These are phyloP conservation scores for Centella asiatica DNA, from an alignment of 129 eudicot genomes.

Conservation along the genomic window DNA sequence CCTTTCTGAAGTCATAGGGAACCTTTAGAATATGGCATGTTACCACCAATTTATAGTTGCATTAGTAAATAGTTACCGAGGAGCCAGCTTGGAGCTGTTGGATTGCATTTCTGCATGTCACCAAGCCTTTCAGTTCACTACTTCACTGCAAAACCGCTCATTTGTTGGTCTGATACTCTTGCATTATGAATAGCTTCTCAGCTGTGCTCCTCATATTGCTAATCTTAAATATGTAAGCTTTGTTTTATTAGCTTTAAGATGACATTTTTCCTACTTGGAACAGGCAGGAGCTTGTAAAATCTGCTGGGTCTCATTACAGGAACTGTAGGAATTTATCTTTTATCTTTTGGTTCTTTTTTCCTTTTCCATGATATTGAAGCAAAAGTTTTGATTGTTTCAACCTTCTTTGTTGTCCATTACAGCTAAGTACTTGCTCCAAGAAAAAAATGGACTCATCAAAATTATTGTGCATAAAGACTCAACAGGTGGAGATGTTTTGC, in stretches of 20 bases:
- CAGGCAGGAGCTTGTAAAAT: conserved; percentile 53
- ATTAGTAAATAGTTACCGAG: background rate
- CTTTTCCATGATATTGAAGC: conserved; percentile 4
- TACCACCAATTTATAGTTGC: background rate
- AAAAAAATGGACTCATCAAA: conserved; percentile 45
- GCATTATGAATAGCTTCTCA: background rate
- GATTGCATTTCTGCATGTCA: conserved; percentile 3
- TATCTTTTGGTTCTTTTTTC: conserved; percentile 5
- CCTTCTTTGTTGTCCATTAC: conserved; percentile 13
- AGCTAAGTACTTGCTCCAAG: conserved; percentile 65
- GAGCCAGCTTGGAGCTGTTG: conserved; percentile 12
- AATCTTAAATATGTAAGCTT: background rate
- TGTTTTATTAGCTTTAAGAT: background rate
- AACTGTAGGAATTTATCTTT: conserved; percentile 41
- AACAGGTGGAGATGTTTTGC: conserved; percentile 53
- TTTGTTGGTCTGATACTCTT: conserved; percentile 1
- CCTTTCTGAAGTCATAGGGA: conserved; percentile 5
- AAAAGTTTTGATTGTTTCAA: background rate
- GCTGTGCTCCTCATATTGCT: background rate
- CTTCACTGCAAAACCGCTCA: background rate
- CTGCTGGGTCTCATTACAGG: conserved; percentile 58
- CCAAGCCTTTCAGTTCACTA: background rate
- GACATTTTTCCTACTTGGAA: conserved; percentile 12
- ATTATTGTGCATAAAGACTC: conserved; percentile 79
- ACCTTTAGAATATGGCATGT: background rate